These are phyloP conservation scores for Candida wancherniae DNA, from an alignment of 805 yeast species.

Conservation along the genomic window DNA sequence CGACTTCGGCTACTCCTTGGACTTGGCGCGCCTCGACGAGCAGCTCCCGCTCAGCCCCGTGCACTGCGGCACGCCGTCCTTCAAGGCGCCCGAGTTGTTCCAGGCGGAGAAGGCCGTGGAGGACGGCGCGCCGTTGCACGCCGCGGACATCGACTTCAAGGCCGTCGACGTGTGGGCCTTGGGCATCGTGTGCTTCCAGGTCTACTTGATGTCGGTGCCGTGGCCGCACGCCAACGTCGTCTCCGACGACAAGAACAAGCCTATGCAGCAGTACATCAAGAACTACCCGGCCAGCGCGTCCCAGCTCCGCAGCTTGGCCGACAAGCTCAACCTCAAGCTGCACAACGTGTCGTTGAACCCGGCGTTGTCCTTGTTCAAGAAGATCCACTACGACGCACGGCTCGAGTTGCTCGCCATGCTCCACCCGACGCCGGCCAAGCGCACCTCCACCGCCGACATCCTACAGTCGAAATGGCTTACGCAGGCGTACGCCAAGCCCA, in stretches of 20 bases:
- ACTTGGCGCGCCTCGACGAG: constrained; percentile 21
- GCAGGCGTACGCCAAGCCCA: constrained; percentile 37
- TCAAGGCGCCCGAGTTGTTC: constrained; percentile 52
- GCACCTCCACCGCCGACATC: constrained; percentile 23
- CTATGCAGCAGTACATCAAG: constrained; percentile 19
- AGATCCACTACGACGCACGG: constrained; percentile 36
- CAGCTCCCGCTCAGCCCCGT: constrained; percentile 20
- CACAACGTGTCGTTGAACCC: constrained; percentile 23
- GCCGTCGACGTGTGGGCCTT: constrained; percentile 49
- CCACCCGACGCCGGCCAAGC: constrained; percentile 25
- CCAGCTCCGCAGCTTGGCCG: constrained; percentile 20
- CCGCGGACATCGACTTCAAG: constrained; percentile 21
- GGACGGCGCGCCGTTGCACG: neutral
- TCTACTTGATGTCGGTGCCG: constrained; percentile 42
- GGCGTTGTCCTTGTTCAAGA: constrained; percentile 28
- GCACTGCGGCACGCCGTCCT: constrained; percentile 47
- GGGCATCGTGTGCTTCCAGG: constrained; percentile 45
- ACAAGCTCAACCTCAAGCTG: constrained; percentile 23
- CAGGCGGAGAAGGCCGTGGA: constrained; percentile 15
- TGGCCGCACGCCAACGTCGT: constrained; percentile 40
- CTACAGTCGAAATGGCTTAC: constrained; percentile 31
- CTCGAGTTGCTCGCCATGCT: constrained; percentile 28
- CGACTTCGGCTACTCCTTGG: constrained; percentile 50
- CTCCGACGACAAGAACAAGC: constrained; percentile 18
- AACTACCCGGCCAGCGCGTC: constrained; percentile 25